A percentile compares a stretch with the other conserved stretches of the same genome.
Evolutionary conservation across 73 alveolate genomes (phyloP).

Genomic region (Paramecium bursaria): DNA sequence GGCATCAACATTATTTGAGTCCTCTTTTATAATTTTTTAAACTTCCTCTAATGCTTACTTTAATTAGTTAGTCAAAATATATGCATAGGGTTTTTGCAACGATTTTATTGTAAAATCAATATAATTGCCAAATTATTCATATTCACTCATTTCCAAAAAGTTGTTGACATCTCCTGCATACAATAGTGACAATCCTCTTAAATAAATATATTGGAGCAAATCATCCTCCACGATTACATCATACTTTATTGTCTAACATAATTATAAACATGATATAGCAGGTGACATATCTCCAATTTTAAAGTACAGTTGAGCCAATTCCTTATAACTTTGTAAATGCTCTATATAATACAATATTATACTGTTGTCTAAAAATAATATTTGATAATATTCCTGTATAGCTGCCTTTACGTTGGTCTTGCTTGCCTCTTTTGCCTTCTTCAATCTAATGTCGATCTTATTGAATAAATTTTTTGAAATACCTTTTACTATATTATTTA

Average conservation of each 20-base stretch:
- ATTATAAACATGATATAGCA: conserved; percentile 43
- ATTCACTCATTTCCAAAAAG: conserved; percentile 54
- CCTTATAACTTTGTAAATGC: conserved; percentile 45
- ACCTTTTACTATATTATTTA: conserved; percentile 40
- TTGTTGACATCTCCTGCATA: conserved; percentile 47
- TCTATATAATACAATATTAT: neutral
- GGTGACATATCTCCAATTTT: conserved; percentile 39
- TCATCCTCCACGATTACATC: conserved; percentile 38
- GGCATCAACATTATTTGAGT: conserved; percentile 7
- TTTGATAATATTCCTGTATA: conserved; percentile 11
- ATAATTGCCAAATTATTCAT: conserved; percentile 25
- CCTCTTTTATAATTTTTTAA: neutral
- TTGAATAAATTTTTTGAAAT: neutral
- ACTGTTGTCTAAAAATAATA: conserved; percentile 35
- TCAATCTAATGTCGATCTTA: neutral
- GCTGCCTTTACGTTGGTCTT: conserved; percentile 26
- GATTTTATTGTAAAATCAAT: conserved; percentile 18
- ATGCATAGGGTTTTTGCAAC: neutral
- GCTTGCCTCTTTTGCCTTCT: conserved; percentile 8
- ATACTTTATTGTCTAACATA: conserved; percentile 7
- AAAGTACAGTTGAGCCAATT: neutral
- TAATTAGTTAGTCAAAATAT: conserved; percentile 8
- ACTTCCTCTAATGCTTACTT: conserved; percentile 40
- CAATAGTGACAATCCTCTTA: conserved; percentile 16
- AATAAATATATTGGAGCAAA: neutral